Percentiles rank a stretch among this genome's conserved stretches.
Conservation (phyloP, 225 moss, liverwort and hornwort genomes). For the Bryoerythrophyllum caledonicum region DNA sequence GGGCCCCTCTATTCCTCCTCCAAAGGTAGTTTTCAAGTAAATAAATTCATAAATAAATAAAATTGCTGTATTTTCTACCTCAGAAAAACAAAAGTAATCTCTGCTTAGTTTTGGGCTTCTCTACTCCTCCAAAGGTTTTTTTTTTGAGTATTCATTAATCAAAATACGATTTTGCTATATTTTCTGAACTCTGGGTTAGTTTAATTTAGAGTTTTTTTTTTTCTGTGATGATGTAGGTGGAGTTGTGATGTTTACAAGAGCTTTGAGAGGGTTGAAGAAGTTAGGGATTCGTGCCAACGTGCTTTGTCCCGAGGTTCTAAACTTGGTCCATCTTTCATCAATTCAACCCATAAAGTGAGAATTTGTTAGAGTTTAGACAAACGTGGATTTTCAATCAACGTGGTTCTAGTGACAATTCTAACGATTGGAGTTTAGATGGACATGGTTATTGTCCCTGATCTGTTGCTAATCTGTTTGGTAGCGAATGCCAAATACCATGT, state of each 20-base stretch:
- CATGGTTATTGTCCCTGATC: no score
- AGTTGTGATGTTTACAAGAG: slow-evolving; percentile 83
- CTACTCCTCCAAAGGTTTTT: slow-evolving; percentile 77
- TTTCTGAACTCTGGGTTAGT: no score
- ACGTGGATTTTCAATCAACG: no score
- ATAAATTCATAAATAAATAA: no score
- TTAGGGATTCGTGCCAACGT: slow-evolving; percentile 83
- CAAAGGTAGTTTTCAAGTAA: slow-evolving; percentile 53
- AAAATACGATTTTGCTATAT: neutral
- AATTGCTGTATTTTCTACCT: neutral
- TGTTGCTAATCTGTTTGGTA: no score
- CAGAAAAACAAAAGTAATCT: no score
- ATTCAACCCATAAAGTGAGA: no score
- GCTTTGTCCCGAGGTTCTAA: slow-evolving; percentile 85
- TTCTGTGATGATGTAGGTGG: slow-evolving; percentile 48
- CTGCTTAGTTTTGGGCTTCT: slow-evolving; percentile 30
- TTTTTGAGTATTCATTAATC: no score
- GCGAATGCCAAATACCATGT: neutral
- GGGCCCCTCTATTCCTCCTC: slow-evolving; percentile 65
- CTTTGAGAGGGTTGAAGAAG: slow-evolving; percentile 41
- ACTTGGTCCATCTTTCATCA: neutral
- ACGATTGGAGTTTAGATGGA: no score
- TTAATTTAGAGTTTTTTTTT: neutral
- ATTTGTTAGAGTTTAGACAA: no score
- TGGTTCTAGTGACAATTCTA: no score